Evolutionary conservation across 2,329 filamentous ascomycete species (phyloP).

Genomic region (Plenodomus biglobosus): DNA sequence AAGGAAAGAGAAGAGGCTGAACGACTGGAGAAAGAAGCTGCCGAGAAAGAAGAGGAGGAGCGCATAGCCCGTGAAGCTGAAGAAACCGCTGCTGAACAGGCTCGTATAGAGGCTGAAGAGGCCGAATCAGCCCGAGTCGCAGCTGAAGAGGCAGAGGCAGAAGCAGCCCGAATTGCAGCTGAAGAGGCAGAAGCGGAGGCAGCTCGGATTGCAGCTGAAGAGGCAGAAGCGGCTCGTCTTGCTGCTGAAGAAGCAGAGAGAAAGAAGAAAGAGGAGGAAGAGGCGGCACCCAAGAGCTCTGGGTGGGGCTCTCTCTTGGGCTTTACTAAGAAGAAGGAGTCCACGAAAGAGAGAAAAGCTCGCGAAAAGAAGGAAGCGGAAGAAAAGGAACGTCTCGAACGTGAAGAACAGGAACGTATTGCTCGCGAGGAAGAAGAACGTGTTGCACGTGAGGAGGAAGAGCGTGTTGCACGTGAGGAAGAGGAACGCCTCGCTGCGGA

Average conservation of each 20-base stretch:
- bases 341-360: conserved; percentile 32
- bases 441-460: conserved; percentile 25
- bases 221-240: conserved; percentile 5
- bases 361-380: conserved; percentile 42
- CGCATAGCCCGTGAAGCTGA: conserved; percentile 24
- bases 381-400: conserved; percentile 22
- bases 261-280: conserved; percentile 21
- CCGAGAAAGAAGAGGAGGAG: conserved; percentile 44
- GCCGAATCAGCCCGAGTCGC: conserved; percentile 3
- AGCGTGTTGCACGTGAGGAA: conserved; percentile 27
- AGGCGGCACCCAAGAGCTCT: conserved; percentile 32
- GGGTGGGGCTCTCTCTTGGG: conserved; percentile 31
- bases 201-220: conserved; percentile 23
- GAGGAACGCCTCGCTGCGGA: conserved; percentile 11
- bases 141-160: conserved; percentile 7
- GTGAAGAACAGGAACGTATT: conserved; percentile 27
- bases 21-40: conserved; percentile 42
- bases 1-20: conserved; percentile 32
- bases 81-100: conserved; percentile 23
- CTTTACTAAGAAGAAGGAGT: conserved; percentile 45
- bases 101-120: conserved; percentile 8
- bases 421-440: conserved; percentile 27
- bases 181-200: conserved; percentile 9
- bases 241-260: conserved; percentile 25
- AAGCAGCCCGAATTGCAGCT: conserved; percentile 1